Percentiles rank a stretch among this genome's conserved stretches.
phyloP scores from a whole-genome alignment of 176 grass and related monocot species.

The Rhynchospora tenuis region DNA sequence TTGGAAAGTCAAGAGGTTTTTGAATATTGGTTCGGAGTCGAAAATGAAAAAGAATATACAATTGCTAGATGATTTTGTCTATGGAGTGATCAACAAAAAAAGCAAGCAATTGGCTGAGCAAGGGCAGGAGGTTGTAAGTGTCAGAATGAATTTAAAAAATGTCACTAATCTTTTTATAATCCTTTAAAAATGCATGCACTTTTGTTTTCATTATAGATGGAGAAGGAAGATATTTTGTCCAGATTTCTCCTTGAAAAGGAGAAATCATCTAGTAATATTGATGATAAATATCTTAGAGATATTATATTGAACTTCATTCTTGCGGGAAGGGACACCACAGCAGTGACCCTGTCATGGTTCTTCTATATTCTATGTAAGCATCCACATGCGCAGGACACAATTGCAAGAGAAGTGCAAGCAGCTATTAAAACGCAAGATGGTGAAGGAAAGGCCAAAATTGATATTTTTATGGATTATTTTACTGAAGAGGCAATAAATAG shows the following conservation, averaged over 20 bases:
- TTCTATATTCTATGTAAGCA: slow-evolving; percentile 72
- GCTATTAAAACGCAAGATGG: slow-evolving; percentile 6
- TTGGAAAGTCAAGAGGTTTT: slow-evolving; percentile 49
- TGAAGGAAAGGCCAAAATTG: background rate
- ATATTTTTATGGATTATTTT: no score
- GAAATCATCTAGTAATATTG: slow-evolving; percentile 33
- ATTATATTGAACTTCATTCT: slow-evolving; percentile 68
- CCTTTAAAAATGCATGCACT: background rate
- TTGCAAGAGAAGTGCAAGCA: slow-evolving; percentile 43
- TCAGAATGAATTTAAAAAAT: background rate
- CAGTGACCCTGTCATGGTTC: slow-evolving; percentile 63
- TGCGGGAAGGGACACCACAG: slow-evolving; percentile 70
- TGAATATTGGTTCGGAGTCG: slow-evolving; percentile 65
- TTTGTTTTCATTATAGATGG: slow-evolving; percentile 15
- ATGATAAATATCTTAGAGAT: slow-evolving; percentile 58
- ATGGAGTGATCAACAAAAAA: slow-evolving; percentile 45
- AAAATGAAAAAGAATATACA: slow-evolving; percentile 40
- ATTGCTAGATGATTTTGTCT: slow-evolving; percentile 57
- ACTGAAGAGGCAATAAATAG: no score
- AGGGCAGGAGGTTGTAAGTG: slow-evolving; percentile 31
- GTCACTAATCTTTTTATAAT: background rate
- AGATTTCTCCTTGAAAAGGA: slow-evolving; percentile 60
- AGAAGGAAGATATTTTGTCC: slow-evolving; percentile 64
- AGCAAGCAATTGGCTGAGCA: slow-evolving; percentile 27
- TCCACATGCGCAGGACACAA: slow-evolving; percentile 48